Evolutionary conservation across 371 early-diverging fungal species (phyloP), one percentile per base, ranked within the genome.

Genomic region (Apophysomyces trapeziformis): DNA sequence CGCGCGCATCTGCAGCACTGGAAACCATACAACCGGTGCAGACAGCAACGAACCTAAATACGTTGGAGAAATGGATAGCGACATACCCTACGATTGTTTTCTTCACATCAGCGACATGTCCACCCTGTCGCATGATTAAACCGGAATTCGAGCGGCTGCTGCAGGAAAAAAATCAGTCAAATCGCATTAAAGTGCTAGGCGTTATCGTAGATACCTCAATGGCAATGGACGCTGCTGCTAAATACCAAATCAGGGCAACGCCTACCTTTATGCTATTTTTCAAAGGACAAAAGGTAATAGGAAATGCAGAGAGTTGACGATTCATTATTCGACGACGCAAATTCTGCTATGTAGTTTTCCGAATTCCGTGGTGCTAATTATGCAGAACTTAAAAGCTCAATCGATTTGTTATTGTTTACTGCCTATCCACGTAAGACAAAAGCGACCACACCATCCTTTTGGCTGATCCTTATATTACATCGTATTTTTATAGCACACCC

Each of bases 31-130:
- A 26, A 13, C 60, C 77, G 0, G 65, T 68, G 32, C 84, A 74
- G 63, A 66, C 57, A 38, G 86, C 75, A 54, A 71, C 35, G 38
- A 83, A 73, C 60, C 75, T 72, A 1, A 18, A 64, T 39, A 62
- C 65, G 43, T 75, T 80, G 37, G 72, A 78, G 38, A 61, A 63
- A 8, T 72, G 77, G 18, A 77, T 89, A 21, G 64, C 75, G 3
- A 62, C 70, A 3, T 84, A 88, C 57, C 73, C 79, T 1, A 87
- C 87, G 4, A 89, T 89, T 3, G 88, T 90, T n/a, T 89, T 89
- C 63, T 92, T 93, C 67, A 93, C 92, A 4, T 88, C 90, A 1
- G 82, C 84, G 0, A 85, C 82, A 4, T 93, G 93, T 65, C 86
- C 86, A 6, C 93, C 93, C 4, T 93, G 93, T 66, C 79, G 83